These are phyloP conservation scores for Leccinum longicurvipes DNA, from an alignment of 768 basidiomycete species.

Conservation along the genomic window DNA sequence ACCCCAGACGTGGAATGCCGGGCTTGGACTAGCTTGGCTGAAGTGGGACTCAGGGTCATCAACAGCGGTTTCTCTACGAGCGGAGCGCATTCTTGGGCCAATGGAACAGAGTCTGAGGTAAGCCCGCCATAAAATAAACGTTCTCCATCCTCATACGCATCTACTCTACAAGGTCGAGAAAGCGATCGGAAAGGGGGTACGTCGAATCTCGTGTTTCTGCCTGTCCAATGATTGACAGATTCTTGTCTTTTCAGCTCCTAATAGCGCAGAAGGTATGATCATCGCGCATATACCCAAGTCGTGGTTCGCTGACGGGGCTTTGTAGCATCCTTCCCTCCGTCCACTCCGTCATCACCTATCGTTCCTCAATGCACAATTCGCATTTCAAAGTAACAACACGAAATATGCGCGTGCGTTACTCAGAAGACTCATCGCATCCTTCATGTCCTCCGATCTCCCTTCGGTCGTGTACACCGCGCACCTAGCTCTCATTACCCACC, in stretches of 20 bases:
- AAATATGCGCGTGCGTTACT: slow-evolving; percentile 62
- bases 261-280: slow-evolving; percentile 58
- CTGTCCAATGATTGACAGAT: background rate
- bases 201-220: slow-evolving; percentile 26
- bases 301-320: slow-evolving; percentile 2
- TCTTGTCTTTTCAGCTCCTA: slow-evolving; percentile 36
- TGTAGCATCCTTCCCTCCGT: slow-evolving; percentile 63
- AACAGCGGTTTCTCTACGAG: slow-evolving; percentile 39
- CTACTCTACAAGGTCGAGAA: slow-evolving; percentile 46
- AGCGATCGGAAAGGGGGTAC: slow-evolving; percentile 66
- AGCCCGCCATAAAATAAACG: background rate
- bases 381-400: slow-evolving; percentile 41
- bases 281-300: slow-evolving; percentile 3
- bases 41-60: slow-evolving; percentile 60
- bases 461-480: slow-evolving; percentile 53
- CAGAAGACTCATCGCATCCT: slow-evolving; percentile 49
- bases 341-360: slow-evolving; percentile 57
- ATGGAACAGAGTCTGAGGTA: slow-evolving; percentile 56
- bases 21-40: slow-evolving; percentile 68
- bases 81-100: slow-evolving; percentile 42
- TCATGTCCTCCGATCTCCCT: slow-evolving; percentile 46
- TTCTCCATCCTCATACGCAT: background rate
- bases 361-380: slow-evolving; percentile 58
- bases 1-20: slow-evolving; percentile 62
- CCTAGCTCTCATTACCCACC: slow-evolving; percentile 49